These are phyloP conservation scores for Pistacia vera DNA, from an alignment of 345 rosid genomes.

Conservation along the genomic window DNA sequence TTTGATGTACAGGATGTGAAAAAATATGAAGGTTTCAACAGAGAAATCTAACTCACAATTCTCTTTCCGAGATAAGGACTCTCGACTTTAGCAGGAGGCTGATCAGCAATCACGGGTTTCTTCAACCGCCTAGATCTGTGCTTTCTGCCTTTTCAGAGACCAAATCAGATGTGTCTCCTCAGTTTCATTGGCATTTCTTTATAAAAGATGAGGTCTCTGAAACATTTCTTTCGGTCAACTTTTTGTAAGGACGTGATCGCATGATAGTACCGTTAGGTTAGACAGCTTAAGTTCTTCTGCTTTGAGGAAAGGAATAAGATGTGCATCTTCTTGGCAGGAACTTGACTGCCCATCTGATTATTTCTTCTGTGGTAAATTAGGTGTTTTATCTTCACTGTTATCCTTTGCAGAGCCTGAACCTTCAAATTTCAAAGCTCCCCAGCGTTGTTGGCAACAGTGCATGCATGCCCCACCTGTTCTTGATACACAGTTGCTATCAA, in stretches of 20 bases:
- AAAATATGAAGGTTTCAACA: constrained; percentile 4
- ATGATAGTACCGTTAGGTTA: not conserved
- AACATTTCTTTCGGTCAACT: constrained; percentile 21
- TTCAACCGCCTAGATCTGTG: constrained; percentile 18
- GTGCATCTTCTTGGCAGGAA: constrained; percentile 11
- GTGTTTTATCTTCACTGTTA: constrained; percentile 23
- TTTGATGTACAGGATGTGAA: not conserved
- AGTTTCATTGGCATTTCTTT: constrained; percentile 24
- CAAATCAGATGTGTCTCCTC: constrained; percentile 18
- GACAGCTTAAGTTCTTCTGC: constrained; percentile 36
- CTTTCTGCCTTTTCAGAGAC: constrained; percentile 25
- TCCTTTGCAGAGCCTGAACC: constrained; percentile 27
- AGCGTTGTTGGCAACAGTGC: constrained; percentile 1
- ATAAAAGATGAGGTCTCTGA: constrained; percentile 17
- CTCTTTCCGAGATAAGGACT: constrained; percentile 26
- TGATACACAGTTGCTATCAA: constrained; percentile 26
- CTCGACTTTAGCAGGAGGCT: constrained; percentile 29
- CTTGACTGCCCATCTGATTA: constrained; percentile 24
- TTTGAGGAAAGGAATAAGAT: constrained; percentile 17
- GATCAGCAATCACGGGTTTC: constrained; percentile 19
- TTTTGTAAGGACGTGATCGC: constrained; percentile 5
- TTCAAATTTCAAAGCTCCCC: constrained; percentile 22
- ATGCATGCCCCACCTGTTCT: constrained; percentile 24
- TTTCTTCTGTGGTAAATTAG: constrained; percentile 19
- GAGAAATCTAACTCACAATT: constrained; percentile 49